A percentile compares a stretch with the other conserved stretches of the same genome.
These are phyloP conservation scores for Thalassiosira mediterranea DNA, from an alignment of 352 stramenopile genomes.

Conservation along the genomic window DNA sequence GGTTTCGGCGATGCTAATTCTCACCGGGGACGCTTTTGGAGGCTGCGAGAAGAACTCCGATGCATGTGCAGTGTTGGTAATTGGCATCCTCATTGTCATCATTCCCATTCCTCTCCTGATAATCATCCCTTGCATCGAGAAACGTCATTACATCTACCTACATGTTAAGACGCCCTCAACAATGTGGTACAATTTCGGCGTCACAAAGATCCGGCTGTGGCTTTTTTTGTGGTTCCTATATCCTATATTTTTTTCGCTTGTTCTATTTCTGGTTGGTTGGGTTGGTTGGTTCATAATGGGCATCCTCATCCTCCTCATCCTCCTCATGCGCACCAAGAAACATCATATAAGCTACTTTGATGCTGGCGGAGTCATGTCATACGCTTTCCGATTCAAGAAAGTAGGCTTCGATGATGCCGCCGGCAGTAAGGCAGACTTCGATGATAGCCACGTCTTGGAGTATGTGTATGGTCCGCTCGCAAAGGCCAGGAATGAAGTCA, in stretches of 20 bases:
- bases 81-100: constrained; percentile 7
- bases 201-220: too few species aligned
- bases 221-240: neutral
- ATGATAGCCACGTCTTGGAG: constrained; percentile 19
- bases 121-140: constrained; percentile 3
- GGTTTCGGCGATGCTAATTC: neutral
- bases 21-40: neutral
- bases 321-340: too few species aligned
- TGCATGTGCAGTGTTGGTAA: constrained; percentile 15
- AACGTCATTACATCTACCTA: constrained; percentile 11
- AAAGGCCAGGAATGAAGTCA: constrained; percentile 10
- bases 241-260: neutral
- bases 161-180: too few species aligned
- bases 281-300: too few species aligned
- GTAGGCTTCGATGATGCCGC: constrained; percentile 14
- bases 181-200: too few species aligned
- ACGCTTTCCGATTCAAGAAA: constrained; percentile 19
- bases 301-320: too few species aligned
- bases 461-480: constrained; percentile 22
- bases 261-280: neutral
- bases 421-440: constrained; percentile 15
- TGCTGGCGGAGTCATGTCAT: too few species aligned
- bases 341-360: too few species aligned
- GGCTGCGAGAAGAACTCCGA: neutral
- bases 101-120: constrained; percentile 6